Evolutionary conservation across 495 filamentous ascomycete genomes (phyloP), one percentile per base, ranked within the genome.

Genomic region (Clohesyomyces aquaticus): DNA sequence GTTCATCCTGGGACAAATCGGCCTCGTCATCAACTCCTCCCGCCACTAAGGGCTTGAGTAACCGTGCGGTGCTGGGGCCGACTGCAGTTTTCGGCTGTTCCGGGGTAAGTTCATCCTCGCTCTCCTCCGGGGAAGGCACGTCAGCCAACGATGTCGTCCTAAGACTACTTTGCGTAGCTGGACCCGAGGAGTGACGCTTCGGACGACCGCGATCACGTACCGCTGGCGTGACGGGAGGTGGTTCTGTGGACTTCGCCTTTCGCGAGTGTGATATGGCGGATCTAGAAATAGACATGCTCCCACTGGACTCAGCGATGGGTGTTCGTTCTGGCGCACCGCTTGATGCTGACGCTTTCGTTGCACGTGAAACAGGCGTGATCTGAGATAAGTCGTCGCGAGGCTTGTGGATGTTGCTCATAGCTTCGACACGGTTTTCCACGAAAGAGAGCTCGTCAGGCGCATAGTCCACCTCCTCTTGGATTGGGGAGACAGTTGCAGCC

Each of bases 71-170:
- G 32, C 32, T 38, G 6, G 32, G 53, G 1, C 38, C 11, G 49
- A 25, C 18, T 26, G 55, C 19, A 3, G 21, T 32, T 21, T 19
- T 32, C 9, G 53, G 28, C 41, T 26, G 59, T 16, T 29, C 55
- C 14, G 59, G 59, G 10, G 35, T 25, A 9, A 68, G 56, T 51
- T 68, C 66, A 27, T 68, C 64, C 46, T 64, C 59, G 27, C 43
- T 51, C 10, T 56, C 60, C 4, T 68, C 59, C 26, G 14, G 54
- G 19, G 47, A 47, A 0, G 56, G 55, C 6, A n/a, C 6, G 14
- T 42, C 35, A 28, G 12, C 27, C 2, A 35, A 38, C 22, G 58
- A 52, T 38, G 23, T 35, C 25, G 45, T 25, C 19, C 29, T 26
- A 18, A 29, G 47, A 19, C 27, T 35, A 29, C 23, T 28, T 16